Base-by-base conservation (phyloP, 106 monocot genomes). In the Vanilla planifolia region DNA sequence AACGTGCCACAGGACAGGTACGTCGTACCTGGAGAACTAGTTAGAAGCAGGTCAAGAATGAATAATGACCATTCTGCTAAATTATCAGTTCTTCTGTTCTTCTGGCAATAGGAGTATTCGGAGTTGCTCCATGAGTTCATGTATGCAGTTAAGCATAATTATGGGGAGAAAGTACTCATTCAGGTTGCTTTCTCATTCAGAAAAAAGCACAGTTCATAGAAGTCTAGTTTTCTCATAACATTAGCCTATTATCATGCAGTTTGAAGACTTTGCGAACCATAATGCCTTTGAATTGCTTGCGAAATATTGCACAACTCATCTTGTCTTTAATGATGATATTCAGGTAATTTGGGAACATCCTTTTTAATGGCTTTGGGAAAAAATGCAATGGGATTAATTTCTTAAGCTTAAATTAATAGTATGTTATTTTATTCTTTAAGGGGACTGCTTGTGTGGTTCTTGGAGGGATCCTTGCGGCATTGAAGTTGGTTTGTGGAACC, bases 251-350 rank as follows among this genome's bases (percentile, higher is more conserved):
- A 3, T 60, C 8, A 17, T 60, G 36, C 51, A 70, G 69, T 70
- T 70, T 28, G 69, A 70, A 60, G 69, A 70, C 28, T 70, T 70
- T 51, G 69, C 69, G 3, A 70, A 61, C 33, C 69, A 70, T 70
- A 60, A 70, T 21, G 69, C 69, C 3, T 70, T 70, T 52, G 69
- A 70, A 51, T 61, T 70, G 51, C 69, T 70, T 51, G 69, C 44
- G 29, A 70, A 61, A 48, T 70, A 70, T 25, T 33, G 60, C 3
- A 70, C 33, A 7, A 39, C 33, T 51, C 69, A 61, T 61, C 69
- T 68, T 9, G 68, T 68, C 6, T 68, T 68, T 17, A 68, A 68
- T 59, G 68, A 68, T 57, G 69, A 70, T 70, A 70, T 70, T 61
- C 69, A 70, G 61, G 69, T 60, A 52, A 24, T 27, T 23, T 27